phyloP scores from a whole-genome alignment of 73 alveolate genomes.

The Tetrahymena borealis region DNA sequence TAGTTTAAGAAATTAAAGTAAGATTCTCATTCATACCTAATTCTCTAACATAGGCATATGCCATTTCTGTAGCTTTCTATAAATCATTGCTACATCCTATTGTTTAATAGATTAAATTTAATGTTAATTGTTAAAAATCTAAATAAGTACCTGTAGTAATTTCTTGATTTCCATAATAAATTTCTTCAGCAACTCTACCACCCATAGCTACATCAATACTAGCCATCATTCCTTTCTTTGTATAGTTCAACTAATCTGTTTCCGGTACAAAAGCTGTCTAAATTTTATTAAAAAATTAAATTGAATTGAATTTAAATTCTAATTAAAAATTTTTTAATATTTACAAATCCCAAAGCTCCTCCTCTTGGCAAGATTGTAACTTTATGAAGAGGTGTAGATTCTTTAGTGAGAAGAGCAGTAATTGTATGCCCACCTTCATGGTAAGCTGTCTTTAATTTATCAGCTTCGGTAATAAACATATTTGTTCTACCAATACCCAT shows the following conservation, averaged over 20 bases:
- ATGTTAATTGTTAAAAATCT: background rate
- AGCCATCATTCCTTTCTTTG: conserved; percentile 16
- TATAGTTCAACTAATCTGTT: conserved; percentile 2
- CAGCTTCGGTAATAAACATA: conserved; percentile 56
- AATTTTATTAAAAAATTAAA: background rate
- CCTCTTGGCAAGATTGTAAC: conserved; percentile 46
- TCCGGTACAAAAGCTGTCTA: conserved; percentile 41
- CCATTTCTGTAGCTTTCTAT: conserved; percentile 35
- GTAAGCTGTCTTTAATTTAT: conserved; percentile 67
- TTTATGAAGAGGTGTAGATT: conserved; percentile 24
- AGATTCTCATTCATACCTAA: conserved; percentile 29
- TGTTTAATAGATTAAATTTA: background rate
- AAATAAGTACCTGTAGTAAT: conserved; percentile 19
- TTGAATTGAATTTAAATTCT: background rate
- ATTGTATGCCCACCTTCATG: conserved; percentile 87
- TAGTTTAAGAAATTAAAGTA: background rate
- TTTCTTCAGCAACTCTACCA: conserved; percentile 46
- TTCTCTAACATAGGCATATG: conserved; percentile 17
- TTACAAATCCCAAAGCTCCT: conserved; percentile 27
- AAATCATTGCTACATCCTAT: conserved; percentile 25
- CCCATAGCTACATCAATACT: conserved; percentile 43
- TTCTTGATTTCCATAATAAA: conserved; percentile 33
- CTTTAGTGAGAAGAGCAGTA: conserved; percentile 42
- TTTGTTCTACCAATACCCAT: conserved; percentile 69
- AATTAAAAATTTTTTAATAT: too few species aligned